A percentile compares a stretch with the other conserved stretches of the same genome.
phyloP scores from a whole-genome alignment of 2,329 filamentous ascomycete species.

The Ophiognomonia clavigignenti-juglandacearum region DNA sequence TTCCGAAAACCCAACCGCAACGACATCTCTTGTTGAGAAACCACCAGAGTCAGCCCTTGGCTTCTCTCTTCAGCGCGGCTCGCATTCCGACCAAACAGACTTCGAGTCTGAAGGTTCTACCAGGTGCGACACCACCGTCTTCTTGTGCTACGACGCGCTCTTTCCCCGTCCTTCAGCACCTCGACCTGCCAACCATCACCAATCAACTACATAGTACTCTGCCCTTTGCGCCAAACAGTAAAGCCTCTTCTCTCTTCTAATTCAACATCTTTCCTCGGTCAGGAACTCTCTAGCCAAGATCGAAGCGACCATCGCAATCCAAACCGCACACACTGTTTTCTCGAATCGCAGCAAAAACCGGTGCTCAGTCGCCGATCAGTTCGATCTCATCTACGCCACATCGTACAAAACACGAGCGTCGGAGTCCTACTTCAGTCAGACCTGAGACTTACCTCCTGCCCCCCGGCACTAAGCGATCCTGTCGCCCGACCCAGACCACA shows the following conservation, averaged over 20 bases:
- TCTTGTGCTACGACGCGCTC: constrained; percentile 6
- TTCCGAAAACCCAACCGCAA: background rate
- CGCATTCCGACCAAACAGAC: constrained; percentile 7
- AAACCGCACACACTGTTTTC: no score
- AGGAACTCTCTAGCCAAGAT: no score
- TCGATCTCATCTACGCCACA: background rate
- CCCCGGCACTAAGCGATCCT: background rate
- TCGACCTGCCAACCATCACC: background rate
- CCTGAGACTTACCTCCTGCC: background rate
- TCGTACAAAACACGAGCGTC: background rate
- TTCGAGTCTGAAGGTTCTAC: background rate
- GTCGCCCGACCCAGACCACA: background rate
- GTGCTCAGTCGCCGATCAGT: no score
- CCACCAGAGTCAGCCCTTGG: background rate
- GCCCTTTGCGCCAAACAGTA: background rate
- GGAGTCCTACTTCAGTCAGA: background rate
- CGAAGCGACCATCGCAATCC: no score
- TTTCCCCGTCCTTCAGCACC: background rate
- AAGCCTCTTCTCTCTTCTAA: background rate
- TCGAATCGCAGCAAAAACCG: no score
- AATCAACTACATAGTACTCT: no score
- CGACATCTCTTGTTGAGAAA: background rate
- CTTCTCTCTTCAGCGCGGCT: background rate
- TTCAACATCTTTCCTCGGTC: background rate
- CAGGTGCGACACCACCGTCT: background rate